Conservation (phyloP, 345 rosid species). For the Pseudoturritis turrita region DNA sequence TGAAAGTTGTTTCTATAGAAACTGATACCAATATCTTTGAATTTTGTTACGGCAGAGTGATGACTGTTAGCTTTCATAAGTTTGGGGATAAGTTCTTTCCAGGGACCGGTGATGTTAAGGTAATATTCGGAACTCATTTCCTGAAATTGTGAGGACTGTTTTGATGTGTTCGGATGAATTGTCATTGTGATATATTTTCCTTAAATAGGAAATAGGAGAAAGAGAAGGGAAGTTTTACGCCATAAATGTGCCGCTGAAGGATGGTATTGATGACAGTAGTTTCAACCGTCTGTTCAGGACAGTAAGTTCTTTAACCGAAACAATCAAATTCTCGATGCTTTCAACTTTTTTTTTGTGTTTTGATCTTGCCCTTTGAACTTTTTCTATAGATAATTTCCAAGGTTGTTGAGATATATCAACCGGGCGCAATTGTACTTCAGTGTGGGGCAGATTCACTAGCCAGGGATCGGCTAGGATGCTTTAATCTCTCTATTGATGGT, state of each 20-base stretch:
- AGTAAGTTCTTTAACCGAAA: slow-evolving; percentile 43
- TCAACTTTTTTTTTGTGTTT: neutral
- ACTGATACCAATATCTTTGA: slow-evolving; percentile 3
- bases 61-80: slow-evolving; percentile 99
- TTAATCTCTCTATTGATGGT: slow-evolving; percentile 99
- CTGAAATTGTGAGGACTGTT: neutral
- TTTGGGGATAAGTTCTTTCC: slow-evolving; percentile 95
- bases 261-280: slow-evolving; percentile 94
- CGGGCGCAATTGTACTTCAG: slow-evolving; percentile 93
- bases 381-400: slow-evolving; percentile 63
- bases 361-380: slow-evolving; percentile 2
- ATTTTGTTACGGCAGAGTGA: slow-evolving; percentile 62
- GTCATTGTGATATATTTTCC: slow-evolving; percentile 6
- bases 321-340: neutral
- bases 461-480: slow-evolving; percentile 95
- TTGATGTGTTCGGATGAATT: slow-evolving; percentile 2
- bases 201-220: slow-evolving; percentile 86
- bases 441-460: slow-evolving; percentile 99
- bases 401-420: slow-evolving; percentile 88
- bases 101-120: slow-evolving; percentile 99
- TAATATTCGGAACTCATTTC: slow-evolving; percentile 21
- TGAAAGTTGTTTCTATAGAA: neutral
- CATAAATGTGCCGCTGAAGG: slow-evolving; percentile 93
- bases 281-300: slow-evolving; percentile 92
- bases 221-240: slow-evolving; percentile 95